Conservation (phyloP, 2,329 filamentous ascomycete species). For the Ceratocystis lukuohia region DNA sequence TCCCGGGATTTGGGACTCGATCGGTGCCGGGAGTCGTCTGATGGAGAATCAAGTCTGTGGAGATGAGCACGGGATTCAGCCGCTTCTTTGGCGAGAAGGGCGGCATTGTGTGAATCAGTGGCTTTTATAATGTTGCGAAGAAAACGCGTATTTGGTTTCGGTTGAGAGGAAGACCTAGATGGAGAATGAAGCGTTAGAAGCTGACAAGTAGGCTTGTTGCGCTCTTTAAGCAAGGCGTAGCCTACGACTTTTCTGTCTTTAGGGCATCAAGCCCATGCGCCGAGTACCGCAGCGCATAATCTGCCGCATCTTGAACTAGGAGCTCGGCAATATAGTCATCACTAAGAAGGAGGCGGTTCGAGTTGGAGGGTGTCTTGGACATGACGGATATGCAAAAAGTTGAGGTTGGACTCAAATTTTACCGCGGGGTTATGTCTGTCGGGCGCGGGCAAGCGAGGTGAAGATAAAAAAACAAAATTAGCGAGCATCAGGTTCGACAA, state of each 20-base stretch:
- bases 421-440: background rate
- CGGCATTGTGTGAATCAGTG: conserved; percentile 78
- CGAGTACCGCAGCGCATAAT: conserved; percentile 60
- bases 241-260: conserved; percentile 35
- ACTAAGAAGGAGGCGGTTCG: conserved; percentile 35
- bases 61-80: conserved; percentile 64
- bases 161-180: conserved; percentile 26
- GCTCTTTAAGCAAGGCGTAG: no score
- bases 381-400: background rate
- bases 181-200: conserved; percentile 6
- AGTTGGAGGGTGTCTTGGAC: conserved; percentile 24
- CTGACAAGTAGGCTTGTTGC: background rate
- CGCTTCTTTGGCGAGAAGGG: conserved; percentile 69
- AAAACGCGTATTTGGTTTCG: conserved; percentile 86
- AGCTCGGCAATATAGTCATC: conserved; percentile 71
- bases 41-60: conserved; percentile 41
- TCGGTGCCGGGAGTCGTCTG: conserved; percentile 33
- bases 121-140: conserved; percentile 77
- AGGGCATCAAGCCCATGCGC: conserved; percentile 60
- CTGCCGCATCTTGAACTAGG: conserved; percentile 66
- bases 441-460: background rate
- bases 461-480: background rate
- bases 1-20: conserved; percentile 22
- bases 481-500: background rate
- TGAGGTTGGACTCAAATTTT: background rate